Evolutionary conservation across 75 land plant genomes (phyloP).

Genomic region (Cupressus sempervirens): DNA sequence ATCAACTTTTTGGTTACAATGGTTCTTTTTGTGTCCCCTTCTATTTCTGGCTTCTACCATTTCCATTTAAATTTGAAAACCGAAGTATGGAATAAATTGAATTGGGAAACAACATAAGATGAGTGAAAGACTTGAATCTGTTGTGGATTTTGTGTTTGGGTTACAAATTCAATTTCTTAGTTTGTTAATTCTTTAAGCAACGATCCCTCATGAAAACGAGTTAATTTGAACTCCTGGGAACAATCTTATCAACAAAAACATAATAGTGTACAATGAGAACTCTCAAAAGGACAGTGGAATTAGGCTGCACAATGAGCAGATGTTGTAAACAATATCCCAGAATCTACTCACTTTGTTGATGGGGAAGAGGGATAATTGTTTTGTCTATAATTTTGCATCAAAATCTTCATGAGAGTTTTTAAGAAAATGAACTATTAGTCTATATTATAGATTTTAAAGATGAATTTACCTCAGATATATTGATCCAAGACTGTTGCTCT

Average conservation of each 20-base stretch:
- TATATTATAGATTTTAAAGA: background rate
- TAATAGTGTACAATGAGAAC: background rate
- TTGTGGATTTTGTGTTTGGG: background rate
- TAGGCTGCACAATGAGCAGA: background rate
- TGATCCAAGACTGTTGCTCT: background rate
- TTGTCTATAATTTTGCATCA: background rate
- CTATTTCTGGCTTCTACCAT: constrained; percentile 1
- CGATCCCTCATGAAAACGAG: background rate
- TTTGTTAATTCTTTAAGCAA: background rate
- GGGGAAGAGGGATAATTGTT: background rate
- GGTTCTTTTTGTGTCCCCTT: background rate
- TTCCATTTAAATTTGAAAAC: background rate
- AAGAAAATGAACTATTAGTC: background rate
- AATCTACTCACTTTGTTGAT: background rate
- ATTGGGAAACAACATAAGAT: background rate
- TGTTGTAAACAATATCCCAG: background rate
- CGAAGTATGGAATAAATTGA: background rate
- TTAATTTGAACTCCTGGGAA: background rate
- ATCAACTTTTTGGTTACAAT: background rate
- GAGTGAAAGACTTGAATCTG: background rate
- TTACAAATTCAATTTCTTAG: background rate
- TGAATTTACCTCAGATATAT: background rate
- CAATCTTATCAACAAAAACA: background rate
- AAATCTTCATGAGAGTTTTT: background rate
- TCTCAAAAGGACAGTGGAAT: background rate